Conservation (phyloP, 176 grass and related monocot genomes). For the Aegilops tauschii region DNA sequence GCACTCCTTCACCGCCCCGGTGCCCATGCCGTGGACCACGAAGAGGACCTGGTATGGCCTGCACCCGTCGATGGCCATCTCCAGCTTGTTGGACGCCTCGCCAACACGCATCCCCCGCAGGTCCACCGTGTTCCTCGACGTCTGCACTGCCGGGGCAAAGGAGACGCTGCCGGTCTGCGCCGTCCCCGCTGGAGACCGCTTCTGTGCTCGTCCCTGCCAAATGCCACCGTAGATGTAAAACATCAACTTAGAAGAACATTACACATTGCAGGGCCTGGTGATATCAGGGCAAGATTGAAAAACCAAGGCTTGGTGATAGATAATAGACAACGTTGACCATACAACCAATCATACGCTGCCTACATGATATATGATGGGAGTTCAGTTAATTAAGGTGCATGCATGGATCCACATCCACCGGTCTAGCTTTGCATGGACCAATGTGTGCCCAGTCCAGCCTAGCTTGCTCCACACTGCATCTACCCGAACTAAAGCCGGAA, state of each 20-base stretch:
- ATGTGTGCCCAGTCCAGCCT: constrained; percentile 12
- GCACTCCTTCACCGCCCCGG: constrained; percentile 51
- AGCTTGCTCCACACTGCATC: constrained; percentile 32
- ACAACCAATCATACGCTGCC: background rate
- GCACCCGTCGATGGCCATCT: constrained; percentile 54
- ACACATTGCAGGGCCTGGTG: background rate
- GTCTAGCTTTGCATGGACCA: constrained; percentile 36
- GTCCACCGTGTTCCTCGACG: constrained; percentile 67
- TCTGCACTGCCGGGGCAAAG: constrained; percentile 57
- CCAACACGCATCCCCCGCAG: constrained; percentile 53
- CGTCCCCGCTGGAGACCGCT: background rate
- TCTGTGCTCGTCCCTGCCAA: constrained; percentile 12
- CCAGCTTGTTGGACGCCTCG: constrained; percentile 50
- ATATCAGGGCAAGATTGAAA: background rate
- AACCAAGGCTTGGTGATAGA: background rate
- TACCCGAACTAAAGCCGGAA: constrained; percentile 28
- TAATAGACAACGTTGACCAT: background rate
- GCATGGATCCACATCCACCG: constrained; percentile 14
- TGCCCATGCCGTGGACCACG: constrained; percentile 65
- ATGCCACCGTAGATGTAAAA: background rate
- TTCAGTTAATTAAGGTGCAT: constrained; percentile 31
- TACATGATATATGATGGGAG: background rate
- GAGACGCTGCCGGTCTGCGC: constrained; percentile 5
- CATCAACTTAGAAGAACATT: background rate
- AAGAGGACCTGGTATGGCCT: constrained; percentile 50